These are phyloP conservation scores for Hygrophila difformis DNA, from an alignment of 257 asterid species.

Conservation along the genomic window DNA sequence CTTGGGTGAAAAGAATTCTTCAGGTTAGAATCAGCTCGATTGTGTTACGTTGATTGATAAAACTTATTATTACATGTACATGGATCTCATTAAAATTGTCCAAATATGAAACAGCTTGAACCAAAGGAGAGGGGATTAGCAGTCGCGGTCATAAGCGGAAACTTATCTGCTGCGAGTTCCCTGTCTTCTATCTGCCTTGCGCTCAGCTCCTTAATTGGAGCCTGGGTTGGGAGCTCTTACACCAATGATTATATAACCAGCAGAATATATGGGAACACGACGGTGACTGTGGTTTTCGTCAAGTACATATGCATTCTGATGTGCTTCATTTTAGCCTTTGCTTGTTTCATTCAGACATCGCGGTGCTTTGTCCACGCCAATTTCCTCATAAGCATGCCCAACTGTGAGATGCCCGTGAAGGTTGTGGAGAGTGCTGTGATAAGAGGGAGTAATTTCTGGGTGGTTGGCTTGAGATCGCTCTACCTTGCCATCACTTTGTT, in stretches of 20 bases:
- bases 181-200: constrained; percentile 40
- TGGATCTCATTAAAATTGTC: not conserved
- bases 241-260: constrained; percentile 18
- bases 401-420: constrained; percentile 28
- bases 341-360: constrained; percentile 37
- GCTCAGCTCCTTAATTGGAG: constrained; percentile 40
- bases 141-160: constrained; percentile 24
- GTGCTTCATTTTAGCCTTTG: constrained; percentile 39
- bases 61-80: no score
- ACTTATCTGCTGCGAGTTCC: constrained; percentile 38
- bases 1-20: constrained; percentile 52
- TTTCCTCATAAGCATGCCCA: constrained; percentile 44
- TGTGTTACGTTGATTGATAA: no score
- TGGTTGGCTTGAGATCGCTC: constrained; percentile 36
- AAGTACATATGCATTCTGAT: constrained; percentile 31
- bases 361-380: constrained; percentile 36
- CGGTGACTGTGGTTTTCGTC: constrained; percentile 20
- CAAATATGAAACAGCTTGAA: constrained; percentile 24
- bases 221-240: constrained; percentile 42
- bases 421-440: constrained; percentile 32
- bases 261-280: constrained; percentile 36
- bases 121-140: constrained; percentile 43
- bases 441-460: constrained; percentile 42
- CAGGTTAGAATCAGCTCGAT: constrained; percentile 30
- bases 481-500: constrained; percentile 40